A percentile compares a stretch with the other conserved stretches of the same genome.
Conservation (phyloP, 352 stramenopile species). For the Vaucheria bursata region DNA sequence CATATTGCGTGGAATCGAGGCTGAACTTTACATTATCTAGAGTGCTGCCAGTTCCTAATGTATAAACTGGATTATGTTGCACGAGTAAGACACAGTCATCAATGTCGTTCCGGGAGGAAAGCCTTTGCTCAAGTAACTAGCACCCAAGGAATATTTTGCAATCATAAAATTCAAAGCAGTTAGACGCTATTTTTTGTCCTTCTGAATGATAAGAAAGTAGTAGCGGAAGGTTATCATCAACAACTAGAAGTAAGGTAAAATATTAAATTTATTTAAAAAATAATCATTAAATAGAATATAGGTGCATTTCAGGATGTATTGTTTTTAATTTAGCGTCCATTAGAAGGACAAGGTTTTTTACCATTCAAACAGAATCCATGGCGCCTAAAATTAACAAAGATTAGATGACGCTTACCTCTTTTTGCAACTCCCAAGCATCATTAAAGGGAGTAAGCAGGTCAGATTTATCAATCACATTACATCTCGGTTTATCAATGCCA, state of each 20-base stretch:
- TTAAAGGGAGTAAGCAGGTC: conserved; percentile 23
- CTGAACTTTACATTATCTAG: conserved; percentile 39
- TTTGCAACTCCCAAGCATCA: conserved; percentile 39
- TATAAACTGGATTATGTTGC: conserved; percentile 41
- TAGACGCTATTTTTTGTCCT: neutral
- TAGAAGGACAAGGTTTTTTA: no score
- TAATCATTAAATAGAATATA: no score
- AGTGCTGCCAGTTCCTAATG: conserved; percentile 43
- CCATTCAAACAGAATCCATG: no score
- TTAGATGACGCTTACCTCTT: no score
- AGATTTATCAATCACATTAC: neutral
- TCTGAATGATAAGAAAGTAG: no score
- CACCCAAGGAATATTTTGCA: neutral
- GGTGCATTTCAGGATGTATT: no score
- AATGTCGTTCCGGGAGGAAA: conserved; percentile 1
- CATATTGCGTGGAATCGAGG: conserved; percentile 21
- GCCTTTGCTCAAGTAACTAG: conserved; percentile 6
- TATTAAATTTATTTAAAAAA: no score
- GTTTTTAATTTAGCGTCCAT: no score
- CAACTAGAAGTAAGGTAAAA: no score
- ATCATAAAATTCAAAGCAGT: neutral
- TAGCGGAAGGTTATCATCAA: neutral
- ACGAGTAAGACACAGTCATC: conserved; percentile 29
- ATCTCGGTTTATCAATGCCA: neutral
- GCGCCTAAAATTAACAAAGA: no score